phyloP scores from a whole-genome alignment of 2,329 filamentous ascomycete species.

The Pyrenophora graminea region DNA sequence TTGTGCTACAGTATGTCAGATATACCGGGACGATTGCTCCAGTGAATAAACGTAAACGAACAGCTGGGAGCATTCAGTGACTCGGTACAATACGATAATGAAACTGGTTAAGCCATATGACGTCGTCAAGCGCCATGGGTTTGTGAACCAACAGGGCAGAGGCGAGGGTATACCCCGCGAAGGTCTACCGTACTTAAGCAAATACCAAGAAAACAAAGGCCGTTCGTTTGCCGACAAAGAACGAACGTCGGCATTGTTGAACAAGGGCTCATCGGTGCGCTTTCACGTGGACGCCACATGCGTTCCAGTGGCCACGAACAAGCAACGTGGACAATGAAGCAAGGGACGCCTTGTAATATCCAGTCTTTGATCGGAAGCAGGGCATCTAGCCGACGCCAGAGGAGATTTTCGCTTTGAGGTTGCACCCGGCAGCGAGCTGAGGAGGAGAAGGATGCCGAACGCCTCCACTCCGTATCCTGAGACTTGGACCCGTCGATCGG shows the following conservation, averaged over 20 bases:
- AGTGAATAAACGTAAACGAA: background rate
- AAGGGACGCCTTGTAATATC: background rate
- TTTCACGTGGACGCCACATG: background rate
- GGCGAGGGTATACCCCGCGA: background rate
- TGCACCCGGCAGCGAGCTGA: background rate
- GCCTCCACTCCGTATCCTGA: background rate
- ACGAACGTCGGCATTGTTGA: background rate
- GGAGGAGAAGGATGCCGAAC: background rate
- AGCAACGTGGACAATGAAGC: background rate
- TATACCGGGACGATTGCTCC: conserved; percentile 1
- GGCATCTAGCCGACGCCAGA: too few species aligned
- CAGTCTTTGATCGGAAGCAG: background rate
- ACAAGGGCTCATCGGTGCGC: background rate
- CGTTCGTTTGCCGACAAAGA: background rate
- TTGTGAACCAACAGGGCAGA: background rate
- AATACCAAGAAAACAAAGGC: background rate
- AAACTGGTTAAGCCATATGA: background rate
- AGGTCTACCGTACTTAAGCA: too few species aligned
- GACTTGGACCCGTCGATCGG: conserved; percentile 3
- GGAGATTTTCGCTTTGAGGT: too few species aligned
- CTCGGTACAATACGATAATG: too few species aligned
- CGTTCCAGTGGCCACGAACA: background rate
- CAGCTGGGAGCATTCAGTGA: background rate
- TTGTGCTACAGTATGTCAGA: background rate
- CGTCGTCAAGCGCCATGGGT: conserved; percentile 1